Base-by-base conservation (phyloP, 2,329 filamentous ascomycete genomes). In the Diplodia seriata region DNA sequence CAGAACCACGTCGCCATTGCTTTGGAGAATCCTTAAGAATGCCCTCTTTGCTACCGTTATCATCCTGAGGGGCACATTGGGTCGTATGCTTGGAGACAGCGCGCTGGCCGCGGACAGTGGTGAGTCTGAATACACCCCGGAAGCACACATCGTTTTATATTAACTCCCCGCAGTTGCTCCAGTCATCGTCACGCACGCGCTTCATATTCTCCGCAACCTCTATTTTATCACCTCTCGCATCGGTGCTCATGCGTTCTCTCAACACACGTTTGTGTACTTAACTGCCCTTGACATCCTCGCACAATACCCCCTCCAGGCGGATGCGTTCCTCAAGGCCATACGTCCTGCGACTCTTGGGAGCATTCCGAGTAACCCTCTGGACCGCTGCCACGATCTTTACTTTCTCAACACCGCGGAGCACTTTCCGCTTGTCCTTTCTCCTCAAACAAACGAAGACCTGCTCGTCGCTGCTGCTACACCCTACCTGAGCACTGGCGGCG, bases 341-440 rank as follows among this genome's bases (percentile, higher is more conserved):
- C 84, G 85, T 68, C 87, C 87, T 6, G 78, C 79, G 51, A 81
- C 85, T 68, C 76, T 85, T 20, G 84, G 86, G 50, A 79, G 82
- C 49, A 87, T 91, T 38, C 86, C 90, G 0, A 79, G 81, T 6
- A 86, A 90, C 70, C 88, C 90, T 5, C 81, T 93, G 1, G 87
- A 92, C 72, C 85, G 91, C 68, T 90, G 86, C 20, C 82, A 94
- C n/a, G 91, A 95, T 75, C 85, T 97, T 18, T 97, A 92, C 81
- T 97, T 96, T 79, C 86, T 97, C 70, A 95, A 96, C 75, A 87
- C 90, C 0, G 90, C 91, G 2, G 94, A 97, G 76, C 92, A 97
- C 76, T 89, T 97, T 69, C 89, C 92, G 0, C 82, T 93, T 9
- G 81, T 87, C 2, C 79, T 97, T 1, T 82, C 91, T 0, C 85